These are phyloP conservation scores for Fusarium clavum DNA, from an alignment of 2,329 filamentous ascomycete species.

Conservation along the genomic window DNA sequence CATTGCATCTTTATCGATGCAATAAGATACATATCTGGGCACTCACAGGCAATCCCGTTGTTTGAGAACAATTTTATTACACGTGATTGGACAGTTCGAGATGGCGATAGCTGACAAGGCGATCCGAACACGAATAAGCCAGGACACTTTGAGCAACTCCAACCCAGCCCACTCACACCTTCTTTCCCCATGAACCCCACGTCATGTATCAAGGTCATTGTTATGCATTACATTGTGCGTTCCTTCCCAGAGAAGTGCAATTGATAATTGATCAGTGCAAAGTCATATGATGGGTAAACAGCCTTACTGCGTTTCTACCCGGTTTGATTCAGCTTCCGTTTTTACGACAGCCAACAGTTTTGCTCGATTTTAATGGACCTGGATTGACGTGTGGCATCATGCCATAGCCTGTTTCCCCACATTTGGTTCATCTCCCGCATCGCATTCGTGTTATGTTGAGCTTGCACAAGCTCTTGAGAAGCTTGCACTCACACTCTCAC, in stretches of 20 bases:
- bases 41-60: neutral
- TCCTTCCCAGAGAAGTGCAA: neutral
- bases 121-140: slow-evolving; percentile 44
- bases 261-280: slow-evolving; percentile 10
- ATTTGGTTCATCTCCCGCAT: slow-evolving; percentile 26
- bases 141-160: neutral
- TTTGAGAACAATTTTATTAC: neutral
- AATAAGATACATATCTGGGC: neutral
- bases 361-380: slow-evolving; percentile 22
- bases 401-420: slow-evolving; percentile 37
- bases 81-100: neutral
- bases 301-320: slow-evolving; percentile 5
- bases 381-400: slow-evolving; percentile 43
- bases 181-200: slow-evolving; percentile 19
- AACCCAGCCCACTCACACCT: slow-evolving; percentile 13
- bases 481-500: slow-evolving; percentile 16
- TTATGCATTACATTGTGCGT: slow-evolving; percentile 13
- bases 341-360: neutral
- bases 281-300: neutral
- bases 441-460: slow-evolving; percentile 41
- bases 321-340: neutral
- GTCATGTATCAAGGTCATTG: slow-evolving; percentile 18
- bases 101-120: neutral
- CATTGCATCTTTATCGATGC: neutral
- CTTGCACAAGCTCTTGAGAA: slow-evolving; percentile 31